Evolutionary conservation across 345 rosid genomes (phyloP).

Genomic region (Laguncularia racemosa): DNA sequence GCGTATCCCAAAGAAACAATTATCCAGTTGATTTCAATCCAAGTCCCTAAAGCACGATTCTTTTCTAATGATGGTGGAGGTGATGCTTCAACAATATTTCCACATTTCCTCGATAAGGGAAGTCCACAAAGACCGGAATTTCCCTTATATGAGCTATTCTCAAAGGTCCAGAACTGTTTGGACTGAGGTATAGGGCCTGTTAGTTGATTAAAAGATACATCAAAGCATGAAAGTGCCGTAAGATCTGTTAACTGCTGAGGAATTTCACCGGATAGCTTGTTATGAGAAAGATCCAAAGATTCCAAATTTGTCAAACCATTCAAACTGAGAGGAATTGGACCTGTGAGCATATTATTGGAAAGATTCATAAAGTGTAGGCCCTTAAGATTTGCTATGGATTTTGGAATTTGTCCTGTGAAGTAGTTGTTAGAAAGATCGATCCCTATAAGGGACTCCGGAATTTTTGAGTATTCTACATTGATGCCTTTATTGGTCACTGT

Average conservation of each 20-base stretch:
- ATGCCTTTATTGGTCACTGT: constrained; percentile 1
- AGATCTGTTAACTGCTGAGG: too few relatives aligned
- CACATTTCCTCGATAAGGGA: neutral
- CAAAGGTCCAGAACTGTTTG: neutral
- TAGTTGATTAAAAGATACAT: neutral
- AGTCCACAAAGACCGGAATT: constrained; percentile 1
- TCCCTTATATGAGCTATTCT: neutral
- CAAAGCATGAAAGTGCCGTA: too few relatives aligned
- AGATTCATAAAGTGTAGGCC: neutral
- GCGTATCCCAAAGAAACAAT: too few relatives aligned
- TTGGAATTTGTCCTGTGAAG: constrained; percentile 11
- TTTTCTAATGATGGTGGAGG: too few relatives aligned
- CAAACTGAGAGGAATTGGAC: neutral
- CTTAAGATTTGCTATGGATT: constrained; percentile 1
- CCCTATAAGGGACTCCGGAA: neutral
- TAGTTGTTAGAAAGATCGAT: constrained; percentile 6
- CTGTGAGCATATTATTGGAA: neutral
- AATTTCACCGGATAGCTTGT: too few relatives aligned
- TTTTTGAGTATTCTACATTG: neutral
- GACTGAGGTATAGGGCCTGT: neutral
- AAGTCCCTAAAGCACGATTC: too few relatives aligned
- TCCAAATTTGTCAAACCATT: neutral
- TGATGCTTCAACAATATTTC: too few relatives aligned
- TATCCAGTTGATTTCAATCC: too few relatives aligned
- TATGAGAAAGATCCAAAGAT: too few relatives aligned